phyloP scores from a whole-genome alignment of 768 basidiomycete species.

The Hydnomerulius pinastri region DNA sequence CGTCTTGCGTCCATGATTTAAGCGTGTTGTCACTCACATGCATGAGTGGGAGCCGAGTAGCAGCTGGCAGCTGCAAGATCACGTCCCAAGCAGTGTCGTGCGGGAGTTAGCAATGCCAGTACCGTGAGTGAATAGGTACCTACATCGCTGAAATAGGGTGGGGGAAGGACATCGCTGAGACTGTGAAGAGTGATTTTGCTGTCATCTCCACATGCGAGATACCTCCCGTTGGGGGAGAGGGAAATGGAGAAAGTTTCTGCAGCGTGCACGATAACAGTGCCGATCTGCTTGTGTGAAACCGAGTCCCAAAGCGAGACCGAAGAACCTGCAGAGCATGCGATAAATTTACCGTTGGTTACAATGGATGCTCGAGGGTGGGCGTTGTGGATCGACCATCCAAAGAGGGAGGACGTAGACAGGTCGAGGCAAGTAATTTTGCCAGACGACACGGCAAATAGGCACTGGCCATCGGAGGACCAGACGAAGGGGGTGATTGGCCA shows the following conservation, averaged over 20 bases:
- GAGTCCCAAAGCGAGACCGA: conserved; percentile 11
- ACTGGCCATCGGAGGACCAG: conserved; percentile 16
- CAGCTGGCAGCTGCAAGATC: conserved; percentile 37
- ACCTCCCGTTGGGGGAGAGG: conserved; percentile 8
- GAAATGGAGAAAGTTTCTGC: neutral
- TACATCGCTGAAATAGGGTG: conserved; percentile 3
- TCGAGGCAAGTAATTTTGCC: conserved; percentile 13
- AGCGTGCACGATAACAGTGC: neutral
- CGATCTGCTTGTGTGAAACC: neutral
- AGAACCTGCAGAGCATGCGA: neutral
- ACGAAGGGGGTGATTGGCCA: conserved; percentile 13
- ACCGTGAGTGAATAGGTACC: neutral
- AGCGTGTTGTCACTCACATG: conserved; percentile 35
- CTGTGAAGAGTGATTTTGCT: neutral
- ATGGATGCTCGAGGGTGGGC: neutral
- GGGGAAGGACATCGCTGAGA: conserved; percentile 1
- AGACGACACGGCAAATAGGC: conserved; percentile 5
- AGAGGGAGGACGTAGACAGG: conserved; percentile 6
- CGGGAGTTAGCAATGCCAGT: neutral
- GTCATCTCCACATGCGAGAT: conserved; percentile 8
- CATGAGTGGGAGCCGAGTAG: conserved; percentile 52
- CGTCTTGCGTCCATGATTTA: neutral
- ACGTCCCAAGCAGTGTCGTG: neutral
- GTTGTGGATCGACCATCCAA: conserved; percentile 2
- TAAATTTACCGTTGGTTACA: neutral